Evolutionary conservation across 192 early-diverging fungal species (phyloP), one percentile per base, ranked within the genome.

Genomic region (Haplosporangium gracile): DNA sequence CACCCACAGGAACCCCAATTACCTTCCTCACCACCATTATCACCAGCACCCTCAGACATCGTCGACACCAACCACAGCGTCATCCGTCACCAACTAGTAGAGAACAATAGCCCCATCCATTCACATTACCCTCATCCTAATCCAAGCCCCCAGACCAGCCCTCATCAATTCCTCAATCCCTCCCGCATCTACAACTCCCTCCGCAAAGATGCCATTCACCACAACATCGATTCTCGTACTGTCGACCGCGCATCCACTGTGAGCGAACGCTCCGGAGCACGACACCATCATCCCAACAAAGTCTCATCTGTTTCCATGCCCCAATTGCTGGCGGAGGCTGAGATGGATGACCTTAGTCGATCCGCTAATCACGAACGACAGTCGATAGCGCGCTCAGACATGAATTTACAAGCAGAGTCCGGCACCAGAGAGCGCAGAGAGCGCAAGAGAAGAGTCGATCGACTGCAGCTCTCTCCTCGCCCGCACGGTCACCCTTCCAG

Each of bases 401-500:
- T 53, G 20, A 68, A 78, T 47, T n/a, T 26, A 11, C 29, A 70
- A 26, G 29, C 43, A 49, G 42, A 34, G 22, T 43, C 42, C 26
- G 70, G 53, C 4, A 10, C 20, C 38, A 26, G 63, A 22, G 38
- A 47, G 45, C n/a, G 57, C 38, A 26, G 63, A 22, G 38, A 47
- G 45, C n/a, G 57, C 29, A 78, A 34, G 36, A 26, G 65, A 36
- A 71, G 68, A 70, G 40, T 36, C 10, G 76, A 78, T 20, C 43
- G 68, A 36, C 38, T 40, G n/a, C 76, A 78, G n/a, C 65, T 78
- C 22, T 78, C 76, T 0, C 76, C 68, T 40, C 47, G 40, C 24
- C 24, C 36, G n/a, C 43, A 49, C 16, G 4, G 63, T 20, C 45
- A 36, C 32, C 45, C 5, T 22, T 29, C 22, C 53, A 24, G 72